phyloP scores from a whole-genome alignment of 441 rosid genomes.

The Adansonia gregorii region DNA sequence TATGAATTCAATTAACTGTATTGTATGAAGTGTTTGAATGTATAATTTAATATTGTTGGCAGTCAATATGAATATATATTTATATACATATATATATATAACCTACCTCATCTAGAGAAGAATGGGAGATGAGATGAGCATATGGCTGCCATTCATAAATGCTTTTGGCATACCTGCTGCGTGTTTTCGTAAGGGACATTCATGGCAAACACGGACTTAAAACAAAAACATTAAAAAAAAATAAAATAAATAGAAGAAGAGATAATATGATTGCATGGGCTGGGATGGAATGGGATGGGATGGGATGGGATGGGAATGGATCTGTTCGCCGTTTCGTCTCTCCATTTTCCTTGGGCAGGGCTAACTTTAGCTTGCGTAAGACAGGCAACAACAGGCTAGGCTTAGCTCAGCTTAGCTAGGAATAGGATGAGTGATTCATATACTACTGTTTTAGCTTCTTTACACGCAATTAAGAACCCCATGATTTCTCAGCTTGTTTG shows the following conservation, averaged over 20 bases:
- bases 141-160: not conserved
- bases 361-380: not conserved
- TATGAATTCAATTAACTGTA: too few species aligned
- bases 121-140: not conserved
- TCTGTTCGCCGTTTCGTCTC: not conserved
- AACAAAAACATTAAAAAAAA: not conserved
- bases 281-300: not conserved
- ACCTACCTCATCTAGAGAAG: not conserved
- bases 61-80: not conserved
- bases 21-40: not conserved
- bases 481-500: too few species aligned
- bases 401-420: not conserved
- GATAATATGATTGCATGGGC: not conserved
- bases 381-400: slow-evolving; percentile 6
- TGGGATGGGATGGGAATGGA: too few species aligned
- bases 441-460: not conserved
- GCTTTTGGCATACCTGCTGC: not conserved
- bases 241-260: not conserved
- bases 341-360: not conserved
- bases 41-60: too few species aligned
- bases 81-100: not conserved
- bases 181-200: not conserved
- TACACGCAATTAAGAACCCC: not conserved
- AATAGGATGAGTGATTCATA: not conserved
- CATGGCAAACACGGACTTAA: not conserved